Conservation (phyloP, 306 rosid species). For the Carpinus fangiana region DNA sequence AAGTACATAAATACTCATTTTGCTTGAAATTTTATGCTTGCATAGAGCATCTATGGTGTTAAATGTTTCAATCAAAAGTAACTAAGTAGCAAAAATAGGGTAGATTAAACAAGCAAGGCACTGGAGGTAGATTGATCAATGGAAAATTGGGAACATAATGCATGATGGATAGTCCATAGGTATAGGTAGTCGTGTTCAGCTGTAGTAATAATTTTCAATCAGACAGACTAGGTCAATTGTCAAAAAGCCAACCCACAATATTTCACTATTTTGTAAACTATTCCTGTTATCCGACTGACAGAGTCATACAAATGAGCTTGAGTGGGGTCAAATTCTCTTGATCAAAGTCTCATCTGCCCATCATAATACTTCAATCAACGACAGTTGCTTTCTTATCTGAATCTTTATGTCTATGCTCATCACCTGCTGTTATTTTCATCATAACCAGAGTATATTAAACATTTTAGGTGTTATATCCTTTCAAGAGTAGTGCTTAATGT, state of each 20-base stretch:
- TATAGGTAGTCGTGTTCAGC: background rate
- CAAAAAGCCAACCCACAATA: background rate
- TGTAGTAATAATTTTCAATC: background rate
- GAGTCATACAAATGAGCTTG: background rate
- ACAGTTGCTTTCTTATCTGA: background rate
- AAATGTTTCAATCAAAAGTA: background rate
- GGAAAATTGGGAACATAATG: no score
- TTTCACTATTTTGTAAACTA: background rate
- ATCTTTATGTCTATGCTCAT: background rate
- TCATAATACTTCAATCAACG: constrained; percentile 3
- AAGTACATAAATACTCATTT: background rate
- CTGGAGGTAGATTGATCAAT: background rate
- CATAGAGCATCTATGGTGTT: background rate
- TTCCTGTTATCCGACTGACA: background rate
- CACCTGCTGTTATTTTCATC: background rate
- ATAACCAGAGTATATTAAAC: background rate
- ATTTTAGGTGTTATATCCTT: background rate
- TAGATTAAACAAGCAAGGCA: background rate
- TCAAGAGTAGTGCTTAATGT: background rate
- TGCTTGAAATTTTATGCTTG: background rate
- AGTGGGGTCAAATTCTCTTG: background rate
- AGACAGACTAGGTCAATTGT: background rate
- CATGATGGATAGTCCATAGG: background rate
- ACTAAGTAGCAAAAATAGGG: background rate
- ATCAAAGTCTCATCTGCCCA: background rate